Base-by-base conservation (phyloP, 23 red algal genomes). In the Gracilaria domingensis region DNA sequence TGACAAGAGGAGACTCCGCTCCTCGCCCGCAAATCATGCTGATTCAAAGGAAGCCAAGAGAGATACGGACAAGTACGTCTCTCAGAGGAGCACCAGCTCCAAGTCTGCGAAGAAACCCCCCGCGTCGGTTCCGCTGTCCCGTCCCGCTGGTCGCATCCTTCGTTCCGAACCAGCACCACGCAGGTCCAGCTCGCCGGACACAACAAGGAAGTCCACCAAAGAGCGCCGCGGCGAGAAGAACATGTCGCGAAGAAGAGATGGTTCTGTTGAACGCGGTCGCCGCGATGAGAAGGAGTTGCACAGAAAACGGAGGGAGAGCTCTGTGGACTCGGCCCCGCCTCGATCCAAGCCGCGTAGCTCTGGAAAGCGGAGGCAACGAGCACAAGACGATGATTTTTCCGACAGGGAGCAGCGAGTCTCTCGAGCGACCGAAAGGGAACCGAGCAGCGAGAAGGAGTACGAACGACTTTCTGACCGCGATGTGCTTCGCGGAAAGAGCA, bases 91-190 rank as follows among this genome's bases (percentile, higher is more conserved):
- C 13, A 17, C 29, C 13, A 9, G 8, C 2, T 20, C 64, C 30
- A 77, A 50, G 45, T 48, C 72, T 8, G 72, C 39, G 21, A 77
- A 77, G 72, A 77, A 50, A 20, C 72, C 72, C 28, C 72, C 72
- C 39, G 12, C 72, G 0, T 77, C 72, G 9, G 72, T 50, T 50
- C 72, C 72, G 1, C 42, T 77, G 17, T 29, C 72, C 9, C 25
- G 72, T 18, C 69, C 69, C 6, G 72, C 38, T 5, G 72, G 20
- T 45, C 72, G 72, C 23, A 28, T 77, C n/a, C 72, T 42, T 21
- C 72, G 72, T 50, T 77, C 45, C 72, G 72, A 77, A 77, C 72
- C 72, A 0, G 72, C 42, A 26, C 13, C 42, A 20, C 20, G 2
- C 1, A 50, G 45, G 42, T 77, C 72, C 20, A 50, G 20, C 38